A percentile compares a stretch with the other conserved stretches of the same genome.
These are phyloP conservation scores for Microbotryum silenes-acaulis DNA, from an alignment of 1,284 basidiomycete species.

Conservation along the genomic window DNA sequence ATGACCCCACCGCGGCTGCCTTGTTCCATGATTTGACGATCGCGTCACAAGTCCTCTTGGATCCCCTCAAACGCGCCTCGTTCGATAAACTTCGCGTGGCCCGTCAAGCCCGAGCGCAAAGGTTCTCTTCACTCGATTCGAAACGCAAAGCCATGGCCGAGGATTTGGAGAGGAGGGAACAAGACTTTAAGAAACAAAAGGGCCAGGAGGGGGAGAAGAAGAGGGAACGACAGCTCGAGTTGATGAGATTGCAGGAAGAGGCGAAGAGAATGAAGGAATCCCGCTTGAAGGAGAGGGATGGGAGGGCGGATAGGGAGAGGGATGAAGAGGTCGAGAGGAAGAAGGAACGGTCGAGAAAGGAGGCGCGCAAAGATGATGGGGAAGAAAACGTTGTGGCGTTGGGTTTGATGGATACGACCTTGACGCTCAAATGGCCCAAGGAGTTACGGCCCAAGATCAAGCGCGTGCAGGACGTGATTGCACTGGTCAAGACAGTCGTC, in stretches of 20 bases:
- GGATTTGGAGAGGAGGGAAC: conserved; percentile 31
- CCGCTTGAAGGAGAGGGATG: conserved; percentile 2
- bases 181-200: conserved; percentile 27
- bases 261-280: conserved; percentile 20
- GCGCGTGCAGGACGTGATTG: neutral
- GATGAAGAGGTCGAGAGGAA: neutral
- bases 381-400: conserved; percentile 12
- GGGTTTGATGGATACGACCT: conserved; percentile 34
- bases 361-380: neutral
- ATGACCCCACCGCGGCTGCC: conserved; percentile 32
- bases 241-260: conserved; percentile 32
- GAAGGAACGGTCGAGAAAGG: neutral
- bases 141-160: conserved; percentile 33
- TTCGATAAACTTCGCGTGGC: conserved; percentile 29
- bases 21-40: conserved; percentile 33
- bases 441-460: conserved; percentile 11
- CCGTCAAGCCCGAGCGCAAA: conserved; percentile 22
- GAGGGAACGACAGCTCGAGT: conserved; percentile 13
- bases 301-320: neutral
- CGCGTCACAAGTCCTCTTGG: conserved; percentile 31
- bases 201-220: conserved; percentile 14
- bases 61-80: conserved; percentile 27
- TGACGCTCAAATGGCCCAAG: conserved; percentile 31
- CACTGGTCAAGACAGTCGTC: conserved; percentile 5
- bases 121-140: conserved; percentile 32